Conservation (phyloP, 176 grass and related monocot genomes). For the Phragmites australis region DNA sequence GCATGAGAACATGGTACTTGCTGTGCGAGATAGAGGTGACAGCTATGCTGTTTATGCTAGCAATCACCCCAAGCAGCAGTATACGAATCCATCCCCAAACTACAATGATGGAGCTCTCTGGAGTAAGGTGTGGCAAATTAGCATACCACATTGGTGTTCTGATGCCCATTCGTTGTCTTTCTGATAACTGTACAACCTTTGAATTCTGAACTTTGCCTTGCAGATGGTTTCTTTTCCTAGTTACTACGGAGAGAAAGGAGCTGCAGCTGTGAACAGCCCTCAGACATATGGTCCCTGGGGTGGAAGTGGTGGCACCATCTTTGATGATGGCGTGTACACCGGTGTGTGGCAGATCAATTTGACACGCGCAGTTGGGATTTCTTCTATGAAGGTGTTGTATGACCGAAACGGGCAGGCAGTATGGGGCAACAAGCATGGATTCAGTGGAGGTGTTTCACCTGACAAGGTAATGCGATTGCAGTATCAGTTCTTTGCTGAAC, state of each 20-base stretch:
- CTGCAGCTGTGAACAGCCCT: conserved; percentile 29
- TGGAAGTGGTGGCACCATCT: conserved; percentile 91
- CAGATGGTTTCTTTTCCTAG: conserved; percentile 66
- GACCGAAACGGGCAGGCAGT: conserved; percentile 89
- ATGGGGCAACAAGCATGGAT: conserved; percentile 94
- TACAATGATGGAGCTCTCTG: conserved; percentile 33
- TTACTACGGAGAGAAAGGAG: conserved; percentile 49
- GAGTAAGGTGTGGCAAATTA: conserved; percentile 55
- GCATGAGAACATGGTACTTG: conserved; percentile 56
- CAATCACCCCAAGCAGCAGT: conserved; percentile 52
- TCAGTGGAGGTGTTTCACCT: conserved; percentile 60
- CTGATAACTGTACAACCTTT: background rate
- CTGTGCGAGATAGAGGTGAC: conserved; percentile 53
- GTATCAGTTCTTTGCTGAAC: background rate
- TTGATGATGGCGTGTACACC: conserved; percentile 84
- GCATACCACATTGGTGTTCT: background rate
- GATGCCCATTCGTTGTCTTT: background rate
- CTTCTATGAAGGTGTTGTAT: conserved; percentile 80
- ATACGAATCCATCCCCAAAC: conserved; percentile 19
- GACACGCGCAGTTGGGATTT: conserved; percentile 62
- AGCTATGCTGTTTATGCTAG: conserved; percentile 49
- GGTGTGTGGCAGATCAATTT: conserved; percentile 90
- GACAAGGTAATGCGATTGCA: conserved; percentile 59
- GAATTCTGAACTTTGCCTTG: conserved; percentile 16
- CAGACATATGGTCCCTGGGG: conserved; percentile 86